A percentile compares a stretch with the other conserved stretches of the same genome.
Evolutionary conservation across 1,139 yeast genomes (phyloP).

Genomic region (Hemisphaericaspora lyxosophila): DNA sequence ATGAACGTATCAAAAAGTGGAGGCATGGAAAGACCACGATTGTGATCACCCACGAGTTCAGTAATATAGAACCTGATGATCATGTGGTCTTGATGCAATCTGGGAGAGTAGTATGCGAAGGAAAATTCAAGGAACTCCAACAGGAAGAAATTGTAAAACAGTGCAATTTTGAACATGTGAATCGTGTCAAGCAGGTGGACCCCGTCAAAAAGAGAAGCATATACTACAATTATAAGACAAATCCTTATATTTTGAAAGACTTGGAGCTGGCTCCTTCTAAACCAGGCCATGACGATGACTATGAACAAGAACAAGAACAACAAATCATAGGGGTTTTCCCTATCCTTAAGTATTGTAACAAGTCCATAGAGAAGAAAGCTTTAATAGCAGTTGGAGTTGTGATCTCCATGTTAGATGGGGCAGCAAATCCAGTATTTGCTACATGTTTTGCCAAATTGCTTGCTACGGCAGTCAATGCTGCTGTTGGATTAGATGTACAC

Average conservation of each 20-base stretch:
- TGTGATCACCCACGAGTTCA: conserved; percentile 73
- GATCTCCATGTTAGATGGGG: conserved; percentile 57
- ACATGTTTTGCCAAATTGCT: conserved; percentile 71
- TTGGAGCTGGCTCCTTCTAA: conserved; percentile 15
- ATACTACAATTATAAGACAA: conserved; percentile 20
- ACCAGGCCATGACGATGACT: conserved; percentile 9
- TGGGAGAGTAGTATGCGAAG: conserved; percentile 45
- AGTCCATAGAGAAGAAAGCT: conserved; percentile 32
- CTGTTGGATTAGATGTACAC: conserved; percentile 24
- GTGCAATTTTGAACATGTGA: neutral
- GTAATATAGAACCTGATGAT: conserved; percentile 55
- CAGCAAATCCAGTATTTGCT: conserved; percentile 73
- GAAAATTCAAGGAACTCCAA: conserved; percentile 7
- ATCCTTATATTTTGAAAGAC: conserved; percentile 26
- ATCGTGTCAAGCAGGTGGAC: neutral
- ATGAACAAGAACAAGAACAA: too few species aligned
- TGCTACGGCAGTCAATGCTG: conserved; percentile 50
- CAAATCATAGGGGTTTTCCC: conserved; percentile 26
- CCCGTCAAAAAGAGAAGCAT: neutral
- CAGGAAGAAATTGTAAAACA: conserved; percentile 6
- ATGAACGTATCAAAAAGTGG: conserved; percentile 55
- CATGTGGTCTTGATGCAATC: conserved; percentile 55
- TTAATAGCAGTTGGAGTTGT: conserved; percentile 52
- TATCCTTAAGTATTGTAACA: conserved; percentile 37
- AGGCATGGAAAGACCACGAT: conserved; percentile 73